Percentiles rank a stretch among this genome's conserved stretches.
Evolutionary conservation across 2,329 filamentous ascomycete species (phyloP).

Genomic region (Tolypocladium ophioglossoides): DNA sequence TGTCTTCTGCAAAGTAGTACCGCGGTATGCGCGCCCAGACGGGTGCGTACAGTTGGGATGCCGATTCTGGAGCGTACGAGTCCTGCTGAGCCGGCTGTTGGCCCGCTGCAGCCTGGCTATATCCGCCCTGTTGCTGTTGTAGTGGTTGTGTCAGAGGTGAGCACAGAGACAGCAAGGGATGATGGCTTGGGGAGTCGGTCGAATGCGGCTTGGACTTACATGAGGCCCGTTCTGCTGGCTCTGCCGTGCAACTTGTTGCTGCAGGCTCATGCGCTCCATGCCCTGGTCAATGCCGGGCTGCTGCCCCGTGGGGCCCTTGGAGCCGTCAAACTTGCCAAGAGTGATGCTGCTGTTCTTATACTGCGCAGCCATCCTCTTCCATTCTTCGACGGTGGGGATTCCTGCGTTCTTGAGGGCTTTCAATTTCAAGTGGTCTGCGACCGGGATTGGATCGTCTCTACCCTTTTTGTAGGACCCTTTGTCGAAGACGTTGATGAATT

Average conservation of each 20-base stretch:
- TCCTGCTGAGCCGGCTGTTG: slow-evolving; percentile 23
- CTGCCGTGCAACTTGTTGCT: slow-evolving; percentile 19
- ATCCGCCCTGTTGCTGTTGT: neutral
- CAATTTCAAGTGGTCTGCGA: slow-evolving; percentile 67
- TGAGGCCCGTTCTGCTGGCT: slow-evolving; percentile 12
- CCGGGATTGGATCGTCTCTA: slow-evolving; percentile 70
- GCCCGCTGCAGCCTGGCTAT: neutral
- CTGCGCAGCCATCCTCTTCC: slow-evolving; percentile 98
- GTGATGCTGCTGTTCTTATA: slow-evolving; percentile 99
- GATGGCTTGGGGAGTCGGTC: neutral
- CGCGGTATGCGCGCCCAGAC: slow-evolving; percentile 76
- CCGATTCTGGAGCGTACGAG: slow-evolving; percentile 26
- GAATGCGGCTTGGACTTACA: slow-evolving; percentile 11
- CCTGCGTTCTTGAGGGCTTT: slow-evolving; percentile 82
- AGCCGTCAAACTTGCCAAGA: slow-evolving; percentile 74
- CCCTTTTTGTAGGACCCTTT: slow-evolving; percentile 44
- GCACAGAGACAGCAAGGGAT: neutral
- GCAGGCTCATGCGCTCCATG: slow-evolving; percentile 72
- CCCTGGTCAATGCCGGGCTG: slow-evolving; percentile 48
- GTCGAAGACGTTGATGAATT: slow-evolving; percentile 92
- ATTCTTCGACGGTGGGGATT: slow-evolving; percentile 91
- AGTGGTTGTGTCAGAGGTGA: neutral
- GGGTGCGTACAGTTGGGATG: slow-evolving; percentile 58
- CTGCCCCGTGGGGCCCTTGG: slow-evolving; percentile 27
- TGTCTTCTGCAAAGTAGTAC: slow-evolving; percentile 93